Evolutionary conservation across 768 basidiomycete genomes (phyloP), one percentile per base, ranked within the genome.

Genomic region (Pulveroboletus sp.): DNA sequence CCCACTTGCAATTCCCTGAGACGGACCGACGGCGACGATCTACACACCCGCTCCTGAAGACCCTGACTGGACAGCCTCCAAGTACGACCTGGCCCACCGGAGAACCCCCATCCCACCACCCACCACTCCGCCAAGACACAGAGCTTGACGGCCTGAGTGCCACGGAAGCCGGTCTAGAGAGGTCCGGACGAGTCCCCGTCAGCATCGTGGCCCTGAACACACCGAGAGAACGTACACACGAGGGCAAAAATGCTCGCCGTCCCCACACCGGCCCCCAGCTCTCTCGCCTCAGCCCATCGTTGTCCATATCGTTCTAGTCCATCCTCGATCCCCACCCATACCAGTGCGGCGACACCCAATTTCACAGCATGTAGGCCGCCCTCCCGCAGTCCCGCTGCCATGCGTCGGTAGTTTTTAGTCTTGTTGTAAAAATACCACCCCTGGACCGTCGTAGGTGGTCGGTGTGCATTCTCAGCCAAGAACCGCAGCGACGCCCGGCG

Each of bases 351-450:
- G 11, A 65, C 57, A 12, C 75, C 76, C 36, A 91, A 68, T 59
- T 73, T 76, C 45, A 66, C 56, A 1, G 77, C 84, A 44, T 89
- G 80, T 49, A 56, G 54, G 1, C 76, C 85, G 6, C 80, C 91
- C 14, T 80, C 82, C 59, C 79, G 80, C 64, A 93, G 64, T 8
- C 79, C 91, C 0, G 78, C 85, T 54, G 83, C 75, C 61, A 91
- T 77, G 57, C 93, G 81, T 58, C 80, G 76, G 75, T 93, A 94
- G 73, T 94, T 94, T 69, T 94, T 95, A 27, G 90, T 93, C 75
- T 94, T 94, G 66, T 91, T 88, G 81, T 95, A 94, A 60, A 91
- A 87, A 68, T 93, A 95, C 92, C 93, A 94, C 51, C 93, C 93
- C 57, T 85, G 81, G 50, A 91, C 78, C 28, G 93, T 95, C 57